Evolutionary conservation across 345 rosid species (phyloP).

Genomic region (Lagerstroemia speciosa): DNA sequence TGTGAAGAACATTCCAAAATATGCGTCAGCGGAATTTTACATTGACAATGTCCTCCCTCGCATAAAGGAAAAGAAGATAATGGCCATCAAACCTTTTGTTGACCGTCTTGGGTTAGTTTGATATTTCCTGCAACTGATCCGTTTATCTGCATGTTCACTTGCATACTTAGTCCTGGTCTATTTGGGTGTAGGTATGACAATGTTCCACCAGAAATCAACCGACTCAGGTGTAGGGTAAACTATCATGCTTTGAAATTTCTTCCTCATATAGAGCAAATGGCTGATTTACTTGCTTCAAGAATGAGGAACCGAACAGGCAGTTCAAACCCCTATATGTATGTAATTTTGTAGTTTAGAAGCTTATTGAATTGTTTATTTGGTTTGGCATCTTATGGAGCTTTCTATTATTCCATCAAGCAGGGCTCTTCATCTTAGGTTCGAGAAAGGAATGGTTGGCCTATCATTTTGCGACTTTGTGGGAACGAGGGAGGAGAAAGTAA

Average conservation of each 20-base stretch:
- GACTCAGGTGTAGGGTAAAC: slow-evolving; percentile 96
- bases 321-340: slow-evolving; percentile 82
- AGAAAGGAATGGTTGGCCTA: slow-evolving; percentile 98
- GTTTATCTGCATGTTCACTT: background rate
- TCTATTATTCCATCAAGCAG: slow-evolving; percentile 31
- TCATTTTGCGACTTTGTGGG: slow-evolving; percentile 99
- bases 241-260: slow-evolving; percentile 98
- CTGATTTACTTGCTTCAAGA: slow-evolving; percentile 78
- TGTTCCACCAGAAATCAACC: slow-evolving; percentile 94
- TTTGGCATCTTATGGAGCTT: slow-evolving; percentile 10
- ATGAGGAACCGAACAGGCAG: slow-evolving; percentile 95
- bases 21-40: slow-evolving; percentile 95
- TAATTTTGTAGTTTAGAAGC: slow-evolving; percentile 12
- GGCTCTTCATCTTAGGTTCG: slow-evolving; percentile 99
- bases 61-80: slow-evolving; percentile 96
- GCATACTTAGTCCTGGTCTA: slow-evolving; percentile 7
- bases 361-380: slow-evolving; percentile 9
- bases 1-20: slow-evolving; percentile 97
- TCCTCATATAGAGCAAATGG: slow-evolving; percentile 85
- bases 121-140: slow-evolving; percentile 4
- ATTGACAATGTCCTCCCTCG: slow-evolving; percentile 98
- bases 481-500: slow-evolving; percentile 91
- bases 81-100: slow-evolving; percentile 98
- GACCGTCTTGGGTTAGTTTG: slow-evolving; percentile 88
- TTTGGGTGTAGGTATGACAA: slow-evolving; percentile 69